Conservation (phyloP, 2,329 filamentous ascomycete species). For the Colletotrichum chrysophilum region DNA sequence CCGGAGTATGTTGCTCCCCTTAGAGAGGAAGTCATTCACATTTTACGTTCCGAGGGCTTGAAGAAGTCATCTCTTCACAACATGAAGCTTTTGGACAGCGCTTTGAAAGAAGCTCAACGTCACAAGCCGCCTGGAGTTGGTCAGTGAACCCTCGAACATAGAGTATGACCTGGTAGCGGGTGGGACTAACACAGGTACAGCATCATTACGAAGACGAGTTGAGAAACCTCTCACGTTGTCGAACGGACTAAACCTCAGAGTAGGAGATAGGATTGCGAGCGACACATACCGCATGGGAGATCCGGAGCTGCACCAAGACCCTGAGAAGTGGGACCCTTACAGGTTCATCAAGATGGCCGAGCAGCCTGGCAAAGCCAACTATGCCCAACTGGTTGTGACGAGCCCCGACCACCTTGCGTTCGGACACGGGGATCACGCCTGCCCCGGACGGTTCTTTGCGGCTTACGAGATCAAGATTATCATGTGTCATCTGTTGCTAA, state of each 20-base stretch:
- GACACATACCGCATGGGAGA: not conserved
- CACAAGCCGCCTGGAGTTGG: not conserved
- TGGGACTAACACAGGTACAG: not conserved
- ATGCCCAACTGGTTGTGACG: not conserved
- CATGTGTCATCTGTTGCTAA: not conserved
- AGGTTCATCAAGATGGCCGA: not conserved
- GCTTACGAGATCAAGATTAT: not conserved
- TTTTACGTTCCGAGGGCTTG: not conserved
- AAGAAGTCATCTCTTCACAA: not conserved
- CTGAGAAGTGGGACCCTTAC: not conserved
- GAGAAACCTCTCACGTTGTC: not conserved
- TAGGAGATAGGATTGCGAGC: not conserved
- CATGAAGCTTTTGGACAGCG: not conserved
- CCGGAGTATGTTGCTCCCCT: not conserved
- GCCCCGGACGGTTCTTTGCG: not conserved
- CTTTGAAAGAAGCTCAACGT: not conserved
- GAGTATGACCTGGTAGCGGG: not conserved
- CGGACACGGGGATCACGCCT: not conserved
- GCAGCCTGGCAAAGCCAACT: not conserved
- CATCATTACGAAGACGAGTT: not conserved
- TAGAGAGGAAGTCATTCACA: not conserved
- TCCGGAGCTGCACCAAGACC: not conserved
- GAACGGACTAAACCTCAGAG: not conserved
- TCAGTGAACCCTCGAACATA: not conserved
- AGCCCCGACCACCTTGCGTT: not conserved